Evolutionary conservation across 805 yeast species (phyloP).

Genomic region (Wickerhamomyces pijperi): DNA sequence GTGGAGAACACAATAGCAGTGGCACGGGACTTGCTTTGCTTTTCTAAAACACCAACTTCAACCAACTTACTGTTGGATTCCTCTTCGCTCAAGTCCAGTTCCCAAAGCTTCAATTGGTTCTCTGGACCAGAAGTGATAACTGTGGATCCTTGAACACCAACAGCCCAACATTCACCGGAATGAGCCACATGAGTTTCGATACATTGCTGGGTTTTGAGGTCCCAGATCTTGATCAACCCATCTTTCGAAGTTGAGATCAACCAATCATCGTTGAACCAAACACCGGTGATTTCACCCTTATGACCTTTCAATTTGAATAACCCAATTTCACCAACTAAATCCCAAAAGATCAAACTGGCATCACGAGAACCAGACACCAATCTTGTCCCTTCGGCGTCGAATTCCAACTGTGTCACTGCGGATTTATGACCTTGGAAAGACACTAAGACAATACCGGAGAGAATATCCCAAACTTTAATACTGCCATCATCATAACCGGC

Average conservation of each 20-base stretch:
- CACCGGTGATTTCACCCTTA: slow-evolving; percentile 77
- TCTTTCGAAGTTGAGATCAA: slow-evolving; percentile 75
- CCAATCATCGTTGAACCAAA: slow-evolving; percentile 48
- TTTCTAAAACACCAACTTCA: slow-evolving; percentile 59
- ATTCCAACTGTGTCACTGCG: slow-evolving; percentile 55
- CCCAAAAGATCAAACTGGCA: slow-evolving; percentile 84
- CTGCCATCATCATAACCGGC: slow-evolving; percentile 88
- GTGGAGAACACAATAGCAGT: slow-evolving; percentile 41
- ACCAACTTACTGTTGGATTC: slow-evolving; percentile 34
- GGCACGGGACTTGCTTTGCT: slow-evolving; percentile 68
- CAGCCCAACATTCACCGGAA: slow-evolving; percentile 86
- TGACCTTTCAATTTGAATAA: slow-evolving; percentile 80
- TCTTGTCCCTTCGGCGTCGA: slow-evolving; percentile 77
- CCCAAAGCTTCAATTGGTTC: slow-evolving; percentile 79
- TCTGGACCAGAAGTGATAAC: slow-evolving; percentile 70
- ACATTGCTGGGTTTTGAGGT: slow-evolving; percentile 77
- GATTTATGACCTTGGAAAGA: slow-evolving; percentile 88
- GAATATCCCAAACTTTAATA: slow-evolving; percentile 83
- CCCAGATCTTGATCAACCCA: slow-evolving; percentile 91
- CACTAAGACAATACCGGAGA: slow-evolving; percentile 67
- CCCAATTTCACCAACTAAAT: slow-evolving; percentile 86
- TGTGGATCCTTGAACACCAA: slow-evolving; percentile 35
- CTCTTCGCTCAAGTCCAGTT: slow-evolving; percentile 36
- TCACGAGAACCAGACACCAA: slow-evolving; percentile 82
- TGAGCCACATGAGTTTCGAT: slow-evolving; percentile 92